Percentiles rank a stretch among this genome's conserved stretches.
phyloP scores from a whole-genome alignment of 78 protist genomes.

The Dictyostelium purpureum region DNA sequence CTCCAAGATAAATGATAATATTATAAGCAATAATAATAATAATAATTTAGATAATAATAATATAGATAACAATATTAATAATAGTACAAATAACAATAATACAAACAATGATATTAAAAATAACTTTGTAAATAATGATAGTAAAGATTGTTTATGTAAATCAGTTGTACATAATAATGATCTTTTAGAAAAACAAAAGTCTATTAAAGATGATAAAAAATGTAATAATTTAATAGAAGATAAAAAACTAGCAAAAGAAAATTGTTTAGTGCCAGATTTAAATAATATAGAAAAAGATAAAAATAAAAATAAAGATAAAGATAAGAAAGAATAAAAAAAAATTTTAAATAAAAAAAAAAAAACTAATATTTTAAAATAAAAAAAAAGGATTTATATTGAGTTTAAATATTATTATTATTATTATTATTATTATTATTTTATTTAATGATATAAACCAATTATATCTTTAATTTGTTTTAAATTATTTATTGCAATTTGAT shows the following conservation, averaged over 20 bases:
- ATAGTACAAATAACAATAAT: too few relatives aligned
- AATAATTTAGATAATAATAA: background rate
- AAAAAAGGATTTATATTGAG: background rate
- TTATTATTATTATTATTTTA: background rate
- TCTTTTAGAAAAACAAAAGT: background rate
- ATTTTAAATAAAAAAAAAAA: background rate
- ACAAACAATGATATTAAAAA: too few relatives aligned
- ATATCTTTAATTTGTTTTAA: slow-evolving; percentile 64
- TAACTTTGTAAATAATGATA: too few relatives aligned
- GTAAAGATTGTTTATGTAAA: too few relatives aligned
- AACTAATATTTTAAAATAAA: too few relatives aligned
- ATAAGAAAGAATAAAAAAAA: background rate
- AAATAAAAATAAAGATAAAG: background rate
- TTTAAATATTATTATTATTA: background rate
- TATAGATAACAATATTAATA: background rate
- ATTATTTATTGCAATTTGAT: slow-evolving; percentile 35
- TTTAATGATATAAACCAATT: slow-evolving; percentile 44
- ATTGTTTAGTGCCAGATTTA: background rate
- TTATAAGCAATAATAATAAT: background rate
- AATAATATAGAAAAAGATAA: background rate
- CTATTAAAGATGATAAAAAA: background rate
- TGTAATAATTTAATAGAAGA: background rate
- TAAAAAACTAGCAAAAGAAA: background rate
- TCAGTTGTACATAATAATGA: background rate
- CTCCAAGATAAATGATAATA: background rate